phyloP scores from a whole-genome alignment of 2,329 filamentous ascomycete genomes.

The Botrytis fabae region DNA sequence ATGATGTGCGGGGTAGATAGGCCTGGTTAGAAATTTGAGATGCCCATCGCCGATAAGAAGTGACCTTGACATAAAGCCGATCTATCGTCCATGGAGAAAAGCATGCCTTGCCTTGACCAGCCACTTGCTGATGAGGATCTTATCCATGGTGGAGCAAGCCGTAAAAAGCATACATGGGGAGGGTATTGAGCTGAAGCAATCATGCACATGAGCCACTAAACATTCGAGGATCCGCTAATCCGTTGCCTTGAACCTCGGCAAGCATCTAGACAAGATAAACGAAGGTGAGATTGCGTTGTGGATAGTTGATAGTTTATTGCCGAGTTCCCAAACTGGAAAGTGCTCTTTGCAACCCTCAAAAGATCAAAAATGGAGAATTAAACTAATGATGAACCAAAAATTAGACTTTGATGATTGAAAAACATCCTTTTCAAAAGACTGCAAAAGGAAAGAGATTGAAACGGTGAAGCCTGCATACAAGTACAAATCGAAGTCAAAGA shows the following conservation, averaged over 20 bases:
- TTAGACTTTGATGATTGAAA: neutral
- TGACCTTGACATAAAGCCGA: neutral
- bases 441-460: neutral
- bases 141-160: neutral
- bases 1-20: neutral
- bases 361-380: neutral
- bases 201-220: neutral
- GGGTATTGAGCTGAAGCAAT: neutral
- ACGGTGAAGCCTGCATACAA: neutral
- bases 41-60: neutral
- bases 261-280: neutral
- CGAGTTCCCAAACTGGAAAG: neutral
- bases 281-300: neutral
- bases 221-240: neutral
- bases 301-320: no score
- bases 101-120: neutral
- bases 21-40: neutral
- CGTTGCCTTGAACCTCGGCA: neutral
- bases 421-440: no score
- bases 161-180: neutral
- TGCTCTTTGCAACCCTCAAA: neutral
- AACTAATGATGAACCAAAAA: neutral
- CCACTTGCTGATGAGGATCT: neutral
- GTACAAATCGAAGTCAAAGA: neutral
- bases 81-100: neutral